Evolutionary conservation across 768 basidiomycete species (phyloP).

Genomic region (Porphyrellus cyaneotinctus): DNA sequence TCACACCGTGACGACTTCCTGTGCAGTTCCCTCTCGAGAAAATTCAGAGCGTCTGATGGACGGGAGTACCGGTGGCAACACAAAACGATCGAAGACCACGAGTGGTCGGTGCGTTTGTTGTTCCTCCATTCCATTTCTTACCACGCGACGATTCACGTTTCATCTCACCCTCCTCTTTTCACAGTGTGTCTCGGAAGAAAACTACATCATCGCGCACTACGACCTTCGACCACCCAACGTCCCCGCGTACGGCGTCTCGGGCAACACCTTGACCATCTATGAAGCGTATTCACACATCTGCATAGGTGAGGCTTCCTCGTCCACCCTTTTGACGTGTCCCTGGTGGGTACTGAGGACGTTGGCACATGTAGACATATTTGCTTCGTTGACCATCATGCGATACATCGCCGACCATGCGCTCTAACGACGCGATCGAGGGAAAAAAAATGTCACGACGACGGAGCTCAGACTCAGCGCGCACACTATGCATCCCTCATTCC

Average conservation of each 20-base stretch:
- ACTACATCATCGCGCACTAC: constrained; percentile 61
- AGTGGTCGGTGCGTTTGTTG: constrained; percentile 64
- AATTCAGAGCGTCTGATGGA: constrained; percentile 66
- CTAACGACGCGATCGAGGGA: constrained; percentile 12
- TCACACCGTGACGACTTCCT: background rate
- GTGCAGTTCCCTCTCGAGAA: constrained; percentile 59
- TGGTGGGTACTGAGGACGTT: constrained; percentile 1
- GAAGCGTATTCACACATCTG: constrained; percentile 51
- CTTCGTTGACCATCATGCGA: constrained; percentile 60
- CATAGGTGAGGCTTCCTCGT: constrained; percentile 41
- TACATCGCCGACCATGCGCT: constrained; percentile 52
- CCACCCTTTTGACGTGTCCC: background rate
- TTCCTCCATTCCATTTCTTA: background rate
- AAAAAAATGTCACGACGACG: background rate
- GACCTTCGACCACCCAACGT: constrained; percentile 53
- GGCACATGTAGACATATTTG: constrained; percentile 47
- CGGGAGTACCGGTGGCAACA: constrained; percentile 68
- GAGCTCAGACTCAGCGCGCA: background rate
- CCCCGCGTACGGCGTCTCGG: constrained; percentile 56
- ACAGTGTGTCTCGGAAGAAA: constrained; percentile 54
- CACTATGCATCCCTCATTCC: background rate
- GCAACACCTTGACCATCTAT: constrained; percentile 58
- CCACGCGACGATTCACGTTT: constrained; percentile 3
- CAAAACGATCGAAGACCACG: constrained; percentile 51
- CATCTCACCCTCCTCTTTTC: background rate